Evolutionary conservation across 2,329 filamentous ascomycete species (phyloP).

Genomic region (Lecanoromycetidae sp.): DNA sequence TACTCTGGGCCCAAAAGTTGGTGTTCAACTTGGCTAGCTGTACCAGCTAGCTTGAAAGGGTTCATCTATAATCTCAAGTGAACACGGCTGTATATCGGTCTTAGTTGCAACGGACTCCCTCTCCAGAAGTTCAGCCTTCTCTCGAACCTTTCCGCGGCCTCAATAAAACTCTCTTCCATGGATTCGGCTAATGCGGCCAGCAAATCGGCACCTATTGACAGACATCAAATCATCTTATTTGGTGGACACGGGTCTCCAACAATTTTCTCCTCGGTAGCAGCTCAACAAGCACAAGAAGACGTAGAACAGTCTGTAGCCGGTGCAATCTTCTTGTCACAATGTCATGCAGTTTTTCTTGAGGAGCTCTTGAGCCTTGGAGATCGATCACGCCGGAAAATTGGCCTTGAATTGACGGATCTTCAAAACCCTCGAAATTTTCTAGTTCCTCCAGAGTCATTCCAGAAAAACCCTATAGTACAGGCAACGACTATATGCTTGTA

Average conservation of each 20-base stretch:
- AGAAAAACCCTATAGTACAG: constrained; percentile 10
- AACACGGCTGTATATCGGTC: not conserved
- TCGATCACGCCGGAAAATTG: not conserved
- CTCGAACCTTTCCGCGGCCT: not conserved
- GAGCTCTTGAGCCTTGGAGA: constrained; percentile 1
- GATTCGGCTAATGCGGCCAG: not conserved
- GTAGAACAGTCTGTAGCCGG: not conserved
- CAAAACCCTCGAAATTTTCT: not conserved
- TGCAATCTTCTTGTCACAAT: constrained; percentile 2
- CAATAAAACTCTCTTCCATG: not conserved
- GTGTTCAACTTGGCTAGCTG: not conserved
- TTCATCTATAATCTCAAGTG: not conserved
- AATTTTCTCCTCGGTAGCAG: not conserved
- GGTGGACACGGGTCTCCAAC: constrained; percentile 6
- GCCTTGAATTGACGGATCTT: not conserved
- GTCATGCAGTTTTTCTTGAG: constrained; percentile 10
- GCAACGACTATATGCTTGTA: constrained; percentile 4
- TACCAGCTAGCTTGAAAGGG: not conserved
- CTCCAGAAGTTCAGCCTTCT: not conserved
- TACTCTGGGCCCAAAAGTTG: not conserved
- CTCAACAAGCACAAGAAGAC: not conserved
- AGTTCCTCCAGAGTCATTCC: not conserved
- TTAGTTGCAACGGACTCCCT: not conserved
- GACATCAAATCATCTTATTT: not conserved
- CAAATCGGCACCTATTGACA: not conserved